Conservation (phyloP, 441 rosid genomes). For the Aquilaria agallochum region DNA sequence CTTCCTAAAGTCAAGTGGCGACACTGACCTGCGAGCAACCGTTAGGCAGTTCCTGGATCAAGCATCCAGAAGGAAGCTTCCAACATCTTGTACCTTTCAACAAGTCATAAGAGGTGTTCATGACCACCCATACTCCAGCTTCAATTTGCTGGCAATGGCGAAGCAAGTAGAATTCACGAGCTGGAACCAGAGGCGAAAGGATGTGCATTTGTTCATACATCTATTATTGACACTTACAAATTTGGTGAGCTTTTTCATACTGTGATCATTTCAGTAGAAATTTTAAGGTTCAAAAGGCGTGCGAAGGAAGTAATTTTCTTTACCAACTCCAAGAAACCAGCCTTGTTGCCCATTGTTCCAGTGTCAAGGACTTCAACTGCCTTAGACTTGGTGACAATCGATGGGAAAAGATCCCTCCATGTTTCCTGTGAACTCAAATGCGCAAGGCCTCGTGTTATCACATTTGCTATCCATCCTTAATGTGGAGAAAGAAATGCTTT, state of each 20-base stretch:
- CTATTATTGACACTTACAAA: conserved; percentile 21
- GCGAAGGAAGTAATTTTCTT: not conserved
- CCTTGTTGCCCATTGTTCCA: conserved; percentile 22
- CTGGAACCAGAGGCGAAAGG: conserved; percentile 64
- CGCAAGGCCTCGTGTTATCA: not conserved
- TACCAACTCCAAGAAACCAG: conserved; percentile 46
- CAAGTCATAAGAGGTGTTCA: conserved; percentile 44
- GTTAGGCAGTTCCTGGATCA: conserved; percentile 55
- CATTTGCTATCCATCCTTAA: not conserved
- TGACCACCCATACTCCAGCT: conserved; percentile 52
- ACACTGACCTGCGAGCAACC: conserved; percentile 43
- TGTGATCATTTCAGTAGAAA: no score
- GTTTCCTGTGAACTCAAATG: conserved; percentile 33
- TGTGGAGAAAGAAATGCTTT: not conserved
- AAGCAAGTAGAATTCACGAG: conserved; percentile 55
- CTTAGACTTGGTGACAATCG: conserved; percentile 47
- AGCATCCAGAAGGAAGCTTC: conserved; percentile 80
- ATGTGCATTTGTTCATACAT: conserved; percentile 56
- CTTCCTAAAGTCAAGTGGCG: not conserved
- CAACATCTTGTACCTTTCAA: conserved; percentile 27
- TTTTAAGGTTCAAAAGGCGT: not conserved
- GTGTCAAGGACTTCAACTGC: conserved; percentile 35
- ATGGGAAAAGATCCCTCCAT: conserved; percentile 60
- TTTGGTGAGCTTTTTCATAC: not conserved
- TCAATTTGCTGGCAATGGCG: conserved; percentile 50